Evolutionary conservation across 768 basidiomycete species (phyloP), one percentile per base, ranked within the genome.

Genomic region (Leucocoprinus birnbaumii): DNA sequence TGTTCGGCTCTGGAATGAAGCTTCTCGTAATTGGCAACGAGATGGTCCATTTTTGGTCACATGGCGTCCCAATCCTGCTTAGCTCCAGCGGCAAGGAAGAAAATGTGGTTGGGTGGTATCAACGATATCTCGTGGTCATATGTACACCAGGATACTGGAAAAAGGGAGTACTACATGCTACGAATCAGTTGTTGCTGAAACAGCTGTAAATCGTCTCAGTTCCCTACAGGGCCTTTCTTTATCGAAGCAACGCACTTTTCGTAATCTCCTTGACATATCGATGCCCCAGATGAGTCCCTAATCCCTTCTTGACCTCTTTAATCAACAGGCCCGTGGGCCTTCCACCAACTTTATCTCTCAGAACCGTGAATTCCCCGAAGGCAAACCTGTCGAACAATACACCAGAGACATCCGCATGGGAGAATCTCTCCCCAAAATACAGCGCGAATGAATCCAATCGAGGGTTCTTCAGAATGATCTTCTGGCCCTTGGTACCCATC

Each of bases 261-360:
- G 38, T 41, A 19, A 51, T 41, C 10, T 51, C 50, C 38, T 42
- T 51, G 22, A 42, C 40, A 51, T 51, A 51, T 25, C 50, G 38
- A 41, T 42, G 40, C 13, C 38, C n/a, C 25, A 51, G 31, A 31
- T 26, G 25, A 13, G 18, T 35, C 8, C 50, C 50, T 18, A 51
- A 9, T 19, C 50, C 48, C 26, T 27, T 51, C 40, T 40, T 51
- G 22, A 51, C 50, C 38, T 51, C 50, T 19, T 51, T 51, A 10
- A 51, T 24, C 26, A 51, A 18, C 18, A 51, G 50, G 24, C 26
- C 42, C 16, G 8, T 41, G 8, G 50, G 50, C 22, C 40, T 51
- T 10, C 50, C 50, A n/a, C 50, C 22, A 2, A 40, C 38, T 40
- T n/a, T 10, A 25, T 51, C 50, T 18, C 50, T 51, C 50, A 41